Base-by-base conservation (phyloP, 345 rosid species). In the Physaria fendleri region DNA sequence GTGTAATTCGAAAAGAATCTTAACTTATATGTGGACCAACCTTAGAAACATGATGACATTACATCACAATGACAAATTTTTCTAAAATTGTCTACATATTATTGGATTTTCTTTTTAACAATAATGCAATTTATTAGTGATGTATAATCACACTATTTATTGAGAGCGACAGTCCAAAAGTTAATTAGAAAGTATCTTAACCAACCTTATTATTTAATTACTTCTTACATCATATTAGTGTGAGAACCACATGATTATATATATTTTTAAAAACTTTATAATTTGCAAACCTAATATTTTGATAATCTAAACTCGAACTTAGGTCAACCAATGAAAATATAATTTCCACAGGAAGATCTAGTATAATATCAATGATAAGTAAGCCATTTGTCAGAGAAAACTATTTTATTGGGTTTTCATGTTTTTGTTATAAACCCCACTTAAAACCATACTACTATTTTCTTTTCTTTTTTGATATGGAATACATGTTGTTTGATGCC, bases 21-120 rank as follows among this genome's bases (percentile, higher is more conserved):
- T 48, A 70, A 63, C 65, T 56, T 48, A 50, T 60, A 28, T 52
- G 67, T 68, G 69, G 74, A 70, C 74, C 74, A 70, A 69, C 74
- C 41, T 56, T 28, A 28, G 64, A 40, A 70, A 62, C 50, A 56
- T 63, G 59, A 63, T 70, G 68, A 46, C 68, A 60, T 68, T 45
- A 32, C 62, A 54, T 69, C 61, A 59, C 69, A 48, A 41, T 63
- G 53, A 48, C 25, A 39, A 62, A 9, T n/a, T 23, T 23, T 47
- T 48, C 25, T 48, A n/a, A 56, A 10, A 30, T 41, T 70, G 34
- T 56, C 39, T 39, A 62, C 56, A 70, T 70, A 56, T 70, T 56
- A 41, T 70, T 70, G 59, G 64, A 48, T 29, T 63, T 32, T 50
- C 61, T 32, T 50, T 68, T 61, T 37, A 55, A 47, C 44, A 62